Evolutionary conservation across 441 rosid species (phyloP).

Genomic region (Populus trichocarpa): DNA sequence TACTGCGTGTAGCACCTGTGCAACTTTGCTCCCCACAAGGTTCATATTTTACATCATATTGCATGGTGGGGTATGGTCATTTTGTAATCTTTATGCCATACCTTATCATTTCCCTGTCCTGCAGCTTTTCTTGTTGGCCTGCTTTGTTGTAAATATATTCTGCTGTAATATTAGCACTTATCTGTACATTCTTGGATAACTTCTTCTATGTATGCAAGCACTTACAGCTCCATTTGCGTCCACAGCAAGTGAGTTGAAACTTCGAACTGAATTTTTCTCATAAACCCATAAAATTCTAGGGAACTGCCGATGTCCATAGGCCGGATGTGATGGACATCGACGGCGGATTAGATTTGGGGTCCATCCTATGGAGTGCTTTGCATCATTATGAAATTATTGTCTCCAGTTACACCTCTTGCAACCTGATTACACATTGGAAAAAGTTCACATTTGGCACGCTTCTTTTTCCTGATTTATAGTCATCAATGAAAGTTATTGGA

Average conservation of each 20-base stretch:
- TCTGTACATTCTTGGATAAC: not conserved
- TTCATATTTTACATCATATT: constrained; percentile 16
- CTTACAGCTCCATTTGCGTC: not conserved
- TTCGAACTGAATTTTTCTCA: not conserved
- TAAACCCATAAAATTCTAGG: not conserved
- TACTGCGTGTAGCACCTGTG: constrained; percentile 11
- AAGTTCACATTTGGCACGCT: too few species aligned
- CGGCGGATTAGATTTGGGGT: not conserved
- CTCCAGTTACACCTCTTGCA: too few species aligned
- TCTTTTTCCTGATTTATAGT: too few species aligned
- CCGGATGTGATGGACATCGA: too few species aligned
- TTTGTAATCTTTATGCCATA: constrained; percentile 10
- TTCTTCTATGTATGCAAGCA: not conserved
- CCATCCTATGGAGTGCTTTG: not conserved
- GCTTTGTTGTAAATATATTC: constrained; percentile 25
- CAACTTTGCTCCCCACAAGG: constrained; percentile 20
- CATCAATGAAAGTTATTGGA: not conserved
- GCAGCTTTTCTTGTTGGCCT: constrained; percentile 1
- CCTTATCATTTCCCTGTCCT: not conserved
- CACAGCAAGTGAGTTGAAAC: not conserved
- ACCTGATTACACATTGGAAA: too few species aligned
- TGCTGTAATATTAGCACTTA: not conserved
- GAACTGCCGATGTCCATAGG: not conserved
- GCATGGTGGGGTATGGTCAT: constrained; percentile 13
- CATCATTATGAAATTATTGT: not conserved